Evolutionary conservation across 2,329 filamentous ascomycete genomes (phyloP).

Genomic region (Elsinoe necatrix): DNA sequence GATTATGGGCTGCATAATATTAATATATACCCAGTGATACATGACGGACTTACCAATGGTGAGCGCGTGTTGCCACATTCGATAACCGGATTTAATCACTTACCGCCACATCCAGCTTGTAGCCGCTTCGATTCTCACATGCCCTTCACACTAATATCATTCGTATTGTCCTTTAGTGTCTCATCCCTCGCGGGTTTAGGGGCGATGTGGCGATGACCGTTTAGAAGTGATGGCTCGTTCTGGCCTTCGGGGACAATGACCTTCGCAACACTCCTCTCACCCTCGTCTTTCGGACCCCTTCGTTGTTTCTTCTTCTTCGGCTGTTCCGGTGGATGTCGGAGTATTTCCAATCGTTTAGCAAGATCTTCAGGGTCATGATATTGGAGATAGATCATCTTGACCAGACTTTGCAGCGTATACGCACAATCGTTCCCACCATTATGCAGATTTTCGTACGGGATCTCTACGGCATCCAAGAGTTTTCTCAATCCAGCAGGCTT

Average conservation of each 20-base stretch:
- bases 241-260: neutral
- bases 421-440: constrained; percentile 29
- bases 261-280: neutral
- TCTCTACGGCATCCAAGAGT: neutral
- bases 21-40: neutral
- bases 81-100: neutral
- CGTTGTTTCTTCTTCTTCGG: constrained; percentile 6
- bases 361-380: neutral
- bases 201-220: no score
- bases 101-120: no score
- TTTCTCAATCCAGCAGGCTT: neutral
- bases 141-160: no score
- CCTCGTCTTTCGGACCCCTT: neutral
- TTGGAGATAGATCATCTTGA: constrained; percentile 16
- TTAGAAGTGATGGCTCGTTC: neutral
- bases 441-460: constrained; percentile 19
- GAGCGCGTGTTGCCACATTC: neutral
- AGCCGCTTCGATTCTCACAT: no score
- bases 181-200: no score
- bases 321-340: neutral
- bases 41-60: neutral
- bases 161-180: no score
- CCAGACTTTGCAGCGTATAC: constrained; percentile 25
- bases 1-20: neutral
- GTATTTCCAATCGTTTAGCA: neutral